Evolutionary conservation across 2,329 filamentous ascomycete genomes (phyloP), one percentile per base, ranked within the genome.

Genomic region (Aspergillus fumigatus): DNA sequence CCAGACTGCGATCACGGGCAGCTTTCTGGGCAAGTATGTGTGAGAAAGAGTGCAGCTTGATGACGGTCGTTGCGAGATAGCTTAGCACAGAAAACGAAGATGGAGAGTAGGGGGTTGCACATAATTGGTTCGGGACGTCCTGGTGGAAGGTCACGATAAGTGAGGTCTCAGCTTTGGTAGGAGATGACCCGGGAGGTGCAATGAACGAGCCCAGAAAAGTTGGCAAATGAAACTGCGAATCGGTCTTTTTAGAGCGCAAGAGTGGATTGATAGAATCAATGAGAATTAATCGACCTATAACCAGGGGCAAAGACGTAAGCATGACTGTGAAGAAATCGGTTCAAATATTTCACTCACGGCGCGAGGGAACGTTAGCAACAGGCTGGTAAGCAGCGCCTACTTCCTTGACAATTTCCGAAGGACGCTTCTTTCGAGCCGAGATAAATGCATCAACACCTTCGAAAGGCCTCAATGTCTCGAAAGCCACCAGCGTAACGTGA

Each of bases 1-100:
- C 84, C 5, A 90, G 77, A 66, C 89, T 92, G 56, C 88, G 83
- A 72, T 94, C 87, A 9, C 82, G 81, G 3, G 93, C 92, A n/a
- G 82, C 83, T 70, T 91, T 91, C 40, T 83, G 81, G 29, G 86
- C 85, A 4, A 94, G 80, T 47, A 89, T 83, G 64, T 97, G 91
- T 7, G 84, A 77, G 41, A 97, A 81, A 14, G 86, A 89, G 41
- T 88, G 85, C 0, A 89, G 80, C 4, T 84, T 86, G 57, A 97
- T 81, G 53, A 97, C 83, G 3, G 91, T 88, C 3, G 94, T 99
- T n/a, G 92, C 90, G 56, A 97, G 85, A 73, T 95, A 95, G 48
- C 82, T 84, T 23, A 97, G 80, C 0, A 92, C 77, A 1, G 86
- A 86, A 11, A 95, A 79, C 0, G 91, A 85, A 27, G 84, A 77